Evolutionary conservation across 768 basidiomycete species (phyloP), one percentile per base, ranked within the genome.

Genomic region (Leccinum disarticulatum): DNA sequence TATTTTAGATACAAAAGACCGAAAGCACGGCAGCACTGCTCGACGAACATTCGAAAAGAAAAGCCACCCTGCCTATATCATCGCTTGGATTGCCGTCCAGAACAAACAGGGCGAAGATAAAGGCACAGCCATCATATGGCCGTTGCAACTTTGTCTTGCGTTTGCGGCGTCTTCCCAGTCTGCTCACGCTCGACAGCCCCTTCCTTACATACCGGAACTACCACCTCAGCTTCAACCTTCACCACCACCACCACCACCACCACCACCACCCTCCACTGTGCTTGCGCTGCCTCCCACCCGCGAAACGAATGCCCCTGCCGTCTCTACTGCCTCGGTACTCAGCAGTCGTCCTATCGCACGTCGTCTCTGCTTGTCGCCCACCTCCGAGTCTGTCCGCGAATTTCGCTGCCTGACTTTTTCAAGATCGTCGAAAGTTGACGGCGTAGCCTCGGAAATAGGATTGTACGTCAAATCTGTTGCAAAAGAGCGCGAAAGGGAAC

Each of bases 31-130:
- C n/a, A n/a, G n/a, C n/a, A n/a, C n/a, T n/a, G n/a, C n/a, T n/a
- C n/a, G n/a, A n/a, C n/a, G n/a, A n/a, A n/a, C n/a, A n/a, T n/a
- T n/a, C n/a, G n/a, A n/a, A n/a, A n/a, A n/a, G n/a, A n/a, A n/a
- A n/a, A n/a, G n/a, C n/a, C n/a, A 43, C 43, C 71, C 71, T 3
- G 64, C 65, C 15, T 90, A 84, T 69, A 72, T 90, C 49, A 84
- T 92, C 55, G 88, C 83, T 4, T 92, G 87, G 86, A 79, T 91
- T 38, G 81, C 80, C 33, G 87, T 92, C 19, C 83, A 90, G 71
- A 90, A 90, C 66, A 86, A 82, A 61, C 89, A 88, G 63, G 89
- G 88, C 33, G 90, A 92, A 69, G 88, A 90, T 63, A 91, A 91
- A 65, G 90, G 90, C 1, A 75, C 90, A 31, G 77, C 81, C n/a